Percentiles rank a stretch among this genome's conserved stretches.
These are phyloP conservation scores for Rickenella mellea DNA, from an alignment of 768 basidiomycete genomes.

Conservation along the genomic window DNA sequence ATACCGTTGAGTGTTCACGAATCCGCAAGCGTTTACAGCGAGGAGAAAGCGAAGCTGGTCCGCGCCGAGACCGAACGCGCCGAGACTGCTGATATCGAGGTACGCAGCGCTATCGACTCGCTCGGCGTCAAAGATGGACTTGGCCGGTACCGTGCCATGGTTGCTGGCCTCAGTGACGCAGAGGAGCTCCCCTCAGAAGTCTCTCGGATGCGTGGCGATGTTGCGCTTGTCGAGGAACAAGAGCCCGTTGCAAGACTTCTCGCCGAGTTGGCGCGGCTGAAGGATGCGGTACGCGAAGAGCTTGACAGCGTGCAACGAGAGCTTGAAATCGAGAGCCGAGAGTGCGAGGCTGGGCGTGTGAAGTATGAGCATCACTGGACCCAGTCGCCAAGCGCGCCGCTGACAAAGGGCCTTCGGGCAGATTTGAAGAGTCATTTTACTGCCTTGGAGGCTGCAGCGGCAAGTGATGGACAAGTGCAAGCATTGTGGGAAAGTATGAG, in stretches of 20 bases:
- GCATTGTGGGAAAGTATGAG: slow-evolving; percentile 63
- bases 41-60: slow-evolving; percentile 95
- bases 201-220: slow-evolving; percentile 65
- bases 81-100: slow-evolving; percentile 76
- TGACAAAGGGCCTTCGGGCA: slow-evolving; percentile 61
- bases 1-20: slow-evolving; percentile 93
- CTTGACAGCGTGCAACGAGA: slow-evolving; percentile 56
- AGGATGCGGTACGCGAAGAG: slow-evolving; percentile 45
- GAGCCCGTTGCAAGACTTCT: slow-evolving; percentile 62
- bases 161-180: slow-evolving; percentile 48
- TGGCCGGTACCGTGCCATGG: slow-evolving; percentile 60
- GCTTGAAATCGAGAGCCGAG: slow-evolving; percentile 73
- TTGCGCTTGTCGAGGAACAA: slow-evolving; percentile 55
- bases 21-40: slow-evolving; percentile 92
- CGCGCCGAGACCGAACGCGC: slow-evolving; percentile 82
- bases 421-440: slow-evolving; percentile 71
- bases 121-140: slow-evolving; percentile 70
- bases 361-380: slow-evolving; percentile 83
- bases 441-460: slow-evolving; percentile 66
- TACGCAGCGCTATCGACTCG: slow-evolving; percentile 68
- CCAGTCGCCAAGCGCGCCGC: slow-evolving; percentile 70
- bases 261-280: slow-evolving; percentile 46
- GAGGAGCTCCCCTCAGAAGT: slow-evolving; percentile 64
- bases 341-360: slow-evolving; percentile 83
- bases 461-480: slow-evolving; percentile 70